A percentile compares a stretch with the other conserved stretches of the same genome.
Evolutionary conservation across 345 rosid species (phyloP).

Genomic region (Dimocarpus longan): DNA sequence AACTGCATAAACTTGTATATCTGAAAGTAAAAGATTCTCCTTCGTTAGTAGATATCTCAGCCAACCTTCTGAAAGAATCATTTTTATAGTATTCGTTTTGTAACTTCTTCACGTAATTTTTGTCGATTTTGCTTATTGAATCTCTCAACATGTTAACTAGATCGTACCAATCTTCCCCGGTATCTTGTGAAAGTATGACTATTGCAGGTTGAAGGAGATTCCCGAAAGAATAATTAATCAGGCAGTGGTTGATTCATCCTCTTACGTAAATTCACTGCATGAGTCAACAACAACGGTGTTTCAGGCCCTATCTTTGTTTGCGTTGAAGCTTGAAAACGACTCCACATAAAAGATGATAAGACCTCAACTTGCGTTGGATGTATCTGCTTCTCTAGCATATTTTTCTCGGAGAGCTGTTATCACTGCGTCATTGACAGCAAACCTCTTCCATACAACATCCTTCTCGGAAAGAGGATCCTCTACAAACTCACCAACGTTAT

Average conservation of each 20-base stretch:
- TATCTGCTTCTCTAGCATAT: conserved; percentile 11
- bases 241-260: conserved; percentile 33
- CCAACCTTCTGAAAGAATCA: conserved; percentile 8
- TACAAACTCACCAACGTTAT: conserved; percentile 21
- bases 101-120: conserved; percentile 32
- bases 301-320: conserved; percentile 13
- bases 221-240: conserved; percentile 45
- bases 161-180: conserved; percentile 12
- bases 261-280: conserved; percentile 46
- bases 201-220: conserved; percentile 24
- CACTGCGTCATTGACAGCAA: conserved; percentile 34
- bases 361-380: conserved; percentile 45
- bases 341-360: conserved; percentile 47
- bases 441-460: conserved; percentile 37
- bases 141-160: conserved; percentile 34
- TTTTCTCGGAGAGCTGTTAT: conserved; percentile 32
- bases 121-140: conserved; percentile 28
- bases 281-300: conserved; percentile 30
- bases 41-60: conserved; percentile 15
- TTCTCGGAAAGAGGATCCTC: conserved; percentile 32
- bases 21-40: conserved; percentile 33
- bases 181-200: conserved; percentile 10
- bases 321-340: conserved; percentile 38
- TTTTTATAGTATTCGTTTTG: conserved; percentile 20
- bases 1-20: conserved; percentile 43